Conservation (phyloP, 805 yeast species). For the Wickerhamiella hasegawae region DNA sequence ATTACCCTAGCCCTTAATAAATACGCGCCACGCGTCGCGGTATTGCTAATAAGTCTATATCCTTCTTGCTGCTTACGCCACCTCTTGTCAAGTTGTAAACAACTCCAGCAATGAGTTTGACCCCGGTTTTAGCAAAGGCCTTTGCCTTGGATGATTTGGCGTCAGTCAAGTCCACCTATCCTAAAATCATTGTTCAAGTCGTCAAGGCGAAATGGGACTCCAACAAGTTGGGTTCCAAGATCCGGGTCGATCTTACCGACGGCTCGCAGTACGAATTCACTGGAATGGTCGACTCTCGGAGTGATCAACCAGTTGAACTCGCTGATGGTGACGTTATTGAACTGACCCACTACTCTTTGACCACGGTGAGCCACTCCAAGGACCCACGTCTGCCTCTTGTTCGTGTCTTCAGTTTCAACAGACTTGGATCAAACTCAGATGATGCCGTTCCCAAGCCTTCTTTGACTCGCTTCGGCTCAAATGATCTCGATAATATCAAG, state of each 20-base stretch:
- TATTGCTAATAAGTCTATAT: too few relatives aligned
- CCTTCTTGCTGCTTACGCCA: too few relatives aligned
- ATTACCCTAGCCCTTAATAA: too few relatives aligned
- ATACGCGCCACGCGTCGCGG: too few relatives aligned
- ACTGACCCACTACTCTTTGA: background rate
- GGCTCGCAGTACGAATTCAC: slow-evolving; percentile 1
- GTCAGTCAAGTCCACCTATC: background rate
- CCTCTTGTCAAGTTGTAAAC: too few relatives aligned
- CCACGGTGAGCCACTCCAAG: slow-evolving; percentile 1
- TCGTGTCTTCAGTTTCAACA: slow-evolving; percentile 1
- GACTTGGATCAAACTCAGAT: background rate
- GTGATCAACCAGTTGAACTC: background rate
- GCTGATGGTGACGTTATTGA: slow-evolving; percentile 3
- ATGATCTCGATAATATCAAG: background rate
- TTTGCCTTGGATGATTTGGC: background rate
- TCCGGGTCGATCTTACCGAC: slow-evolving; percentile 2
- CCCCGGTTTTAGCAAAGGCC: background rate
- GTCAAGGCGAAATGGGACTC: slow-evolving; percentile 1
- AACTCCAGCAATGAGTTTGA: slow-evolving; percentile 1
- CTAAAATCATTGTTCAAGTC: background rate
- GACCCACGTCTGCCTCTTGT: background rate
- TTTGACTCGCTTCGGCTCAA: background rate
- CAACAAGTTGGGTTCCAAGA: background rate
- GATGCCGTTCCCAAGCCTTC: background rate
- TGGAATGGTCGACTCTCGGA: background rate